Percentiles rank a stretch among this genome's conserved stretches.
Conservation (phyloP, 306 rosid species). For the Hylodesmum podocarpum region DNA sequence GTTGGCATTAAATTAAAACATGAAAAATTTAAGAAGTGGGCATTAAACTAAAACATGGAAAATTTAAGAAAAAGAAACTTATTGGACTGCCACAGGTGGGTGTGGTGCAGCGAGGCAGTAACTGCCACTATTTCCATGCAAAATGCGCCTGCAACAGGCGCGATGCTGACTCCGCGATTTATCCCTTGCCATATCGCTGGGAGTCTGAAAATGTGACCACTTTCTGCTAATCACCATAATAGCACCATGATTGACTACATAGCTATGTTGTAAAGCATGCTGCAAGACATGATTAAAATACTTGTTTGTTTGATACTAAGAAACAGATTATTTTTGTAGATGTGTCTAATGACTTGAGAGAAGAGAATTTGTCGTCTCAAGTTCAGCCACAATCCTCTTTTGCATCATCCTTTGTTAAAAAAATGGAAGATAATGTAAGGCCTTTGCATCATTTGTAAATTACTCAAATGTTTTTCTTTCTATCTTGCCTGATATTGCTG, state of each 20-base stretch:
- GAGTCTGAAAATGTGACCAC: too few relatives aligned
- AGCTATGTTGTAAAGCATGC: background rate
- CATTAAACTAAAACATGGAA: too few relatives aligned
- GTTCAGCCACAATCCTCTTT: constrained; percentile 41
- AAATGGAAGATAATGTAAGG: constrained; percentile 61
- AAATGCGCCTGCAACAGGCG: too few relatives aligned
- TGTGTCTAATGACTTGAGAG: constrained; percentile 36
- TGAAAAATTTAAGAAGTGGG: too few relatives aligned
- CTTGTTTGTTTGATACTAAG: constrained; percentile 3
- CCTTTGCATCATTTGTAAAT: constrained; percentile 31
- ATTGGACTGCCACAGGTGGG: too few relatives aligned
- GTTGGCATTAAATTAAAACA: too few relatives aligned
- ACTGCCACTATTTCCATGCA: too few relatives aligned
- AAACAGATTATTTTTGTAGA: constrained; percentile 49
- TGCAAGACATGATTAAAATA: background rate
- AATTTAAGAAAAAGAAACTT: too few relatives aligned
- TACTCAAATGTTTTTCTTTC: constrained; percentile 16
- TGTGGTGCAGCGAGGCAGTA: too few relatives aligned
- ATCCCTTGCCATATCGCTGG: too few relatives aligned
- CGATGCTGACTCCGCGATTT: too few relatives aligned
- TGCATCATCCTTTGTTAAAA: constrained; percentile 42
- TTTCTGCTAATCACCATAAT: too few relatives aligned
- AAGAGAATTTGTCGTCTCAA: constrained; percentile 41
- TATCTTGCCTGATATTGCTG: constrained; percentile 18
- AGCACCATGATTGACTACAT: background rate